These are phyloP conservation scores for Calocera cornea DNA, from an alignment of 768 basidiomycete species.

Conservation along the genomic window DNA sequence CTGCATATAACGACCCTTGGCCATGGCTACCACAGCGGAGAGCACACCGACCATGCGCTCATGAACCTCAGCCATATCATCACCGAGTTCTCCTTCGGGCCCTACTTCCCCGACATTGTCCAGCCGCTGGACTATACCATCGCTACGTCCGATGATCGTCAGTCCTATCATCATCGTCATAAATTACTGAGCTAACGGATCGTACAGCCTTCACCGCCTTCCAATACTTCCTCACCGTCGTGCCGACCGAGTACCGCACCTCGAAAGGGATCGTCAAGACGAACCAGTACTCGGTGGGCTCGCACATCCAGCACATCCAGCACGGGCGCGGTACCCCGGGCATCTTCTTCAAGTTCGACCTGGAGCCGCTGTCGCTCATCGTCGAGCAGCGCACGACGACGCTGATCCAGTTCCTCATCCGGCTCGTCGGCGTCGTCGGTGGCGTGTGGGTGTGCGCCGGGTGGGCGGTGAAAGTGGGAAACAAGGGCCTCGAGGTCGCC, in stretches of 20 bases:
- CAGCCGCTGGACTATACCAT: slow-evolving; percentile 90
- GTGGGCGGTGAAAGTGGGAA: slow-evolving; percentile 50
- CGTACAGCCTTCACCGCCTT: slow-evolving; percentile 68
- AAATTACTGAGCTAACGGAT: background rate
- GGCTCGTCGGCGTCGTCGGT: slow-evolving; percentile 82
- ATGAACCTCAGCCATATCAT: slow-evolving; percentile 98
- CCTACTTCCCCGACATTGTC: slow-evolving; percentile 86
- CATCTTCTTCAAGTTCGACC: slow-evolving; percentile 96
- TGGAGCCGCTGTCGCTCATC: slow-evolving; percentile 77
- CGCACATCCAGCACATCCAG: slow-evolving; percentile 64
- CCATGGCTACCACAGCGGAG: slow-evolving; percentile 78
- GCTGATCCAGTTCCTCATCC: slow-evolving; percentile 67
- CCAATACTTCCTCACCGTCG: slow-evolving; percentile 90
- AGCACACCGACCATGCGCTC: slow-evolving; percentile 81
- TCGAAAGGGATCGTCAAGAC: slow-evolving; percentile 45
- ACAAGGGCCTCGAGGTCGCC: slow-evolving; percentile 48
- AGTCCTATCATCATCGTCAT: slow-evolving; percentile 23
- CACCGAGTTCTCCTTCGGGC: slow-evolving; percentile 92
- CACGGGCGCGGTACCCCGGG: slow-evolving; percentile 75
- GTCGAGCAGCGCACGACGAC: slow-evolving; percentile 81
- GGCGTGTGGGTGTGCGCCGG: slow-evolving; percentile 78
- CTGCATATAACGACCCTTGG: slow-evolving; percentile 89
- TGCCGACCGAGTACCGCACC: slow-evolving; percentile 85
- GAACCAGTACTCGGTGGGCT: slow-evolving; percentile 88
- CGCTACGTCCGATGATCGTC: slow-evolving; percentile 55